Evolutionary conservation across 768 basidiomycete genomes (phyloP).

Genomic region (Hypholoma fasciculare): DNA sequence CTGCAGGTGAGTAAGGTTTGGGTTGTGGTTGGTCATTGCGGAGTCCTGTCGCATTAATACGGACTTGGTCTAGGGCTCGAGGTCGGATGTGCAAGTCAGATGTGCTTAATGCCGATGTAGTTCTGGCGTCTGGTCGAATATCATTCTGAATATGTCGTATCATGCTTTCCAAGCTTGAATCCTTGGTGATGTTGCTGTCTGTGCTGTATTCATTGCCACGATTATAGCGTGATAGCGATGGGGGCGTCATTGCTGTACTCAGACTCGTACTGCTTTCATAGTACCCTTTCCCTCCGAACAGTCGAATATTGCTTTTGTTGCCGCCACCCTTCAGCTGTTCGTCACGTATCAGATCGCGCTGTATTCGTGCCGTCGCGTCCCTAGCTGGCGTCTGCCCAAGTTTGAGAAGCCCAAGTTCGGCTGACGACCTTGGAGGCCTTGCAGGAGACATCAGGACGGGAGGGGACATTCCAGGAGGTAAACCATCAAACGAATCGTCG

Average conservation of each 20-base stretch:
- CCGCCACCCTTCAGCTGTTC: slow-evolving; percentile 41
- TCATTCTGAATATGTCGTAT: slow-evolving; percentile 49
- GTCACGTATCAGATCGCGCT: slow-evolving; percentile 60
- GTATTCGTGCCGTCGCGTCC: slow-evolving; percentile 71
- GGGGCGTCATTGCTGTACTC: slow-evolving; percentile 64
- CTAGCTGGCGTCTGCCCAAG: slow-evolving; percentile 68
- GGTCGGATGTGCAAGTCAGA: slow-evolving; percentile 9
- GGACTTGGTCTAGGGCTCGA: too few species aligned
- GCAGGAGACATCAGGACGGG: slow-evolving; percentile 58
- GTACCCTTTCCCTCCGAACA: slow-evolving; percentile 27
- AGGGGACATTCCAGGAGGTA: slow-evolving; percentile 61
- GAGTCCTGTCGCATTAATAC: too few species aligned
- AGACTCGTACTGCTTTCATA: slow-evolving; percentile 58
- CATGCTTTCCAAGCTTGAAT: slow-evolving; percentile 68
- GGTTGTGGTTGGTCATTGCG: background rate
- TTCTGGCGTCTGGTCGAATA: slow-evolving; percentile 17
- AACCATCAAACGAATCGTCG: slow-evolving; percentile 52
- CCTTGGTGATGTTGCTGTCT: slow-evolving; percentile 47
- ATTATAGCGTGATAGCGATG: slow-evolving; percentile 69
- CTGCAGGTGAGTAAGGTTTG: background rate
- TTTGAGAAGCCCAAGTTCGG: slow-evolving; percentile 45
- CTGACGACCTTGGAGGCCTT: slow-evolving; percentile 46
- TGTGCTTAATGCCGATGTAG: slow-evolving; percentile 23
- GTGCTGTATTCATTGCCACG: slow-evolving; percentile 41
- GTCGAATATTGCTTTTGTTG: slow-evolving; percentile 11